phyloP scores from a whole-genome alignment of 148 eudicot species.

The Gaultheria prostrata region DNA sequence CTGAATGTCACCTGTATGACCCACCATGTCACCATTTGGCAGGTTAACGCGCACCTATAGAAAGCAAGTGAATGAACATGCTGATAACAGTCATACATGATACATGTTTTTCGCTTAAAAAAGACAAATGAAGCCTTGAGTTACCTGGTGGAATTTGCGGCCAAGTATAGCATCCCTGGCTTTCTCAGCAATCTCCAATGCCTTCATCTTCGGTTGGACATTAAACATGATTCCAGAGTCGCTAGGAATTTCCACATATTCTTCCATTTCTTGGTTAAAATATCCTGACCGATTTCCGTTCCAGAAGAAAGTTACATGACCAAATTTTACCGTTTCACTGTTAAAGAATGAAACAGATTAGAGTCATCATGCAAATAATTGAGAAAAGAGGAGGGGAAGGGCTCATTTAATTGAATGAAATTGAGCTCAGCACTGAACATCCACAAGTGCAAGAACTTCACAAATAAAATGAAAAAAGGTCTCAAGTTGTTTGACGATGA shows the following conservation, averaged over 20 bases:
- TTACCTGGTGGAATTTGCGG: constrained; percentile 80
- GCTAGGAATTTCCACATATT: constrained; percentile 91
- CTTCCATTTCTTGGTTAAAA: constrained; percentile 78
- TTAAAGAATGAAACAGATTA: background rate
- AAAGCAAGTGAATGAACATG: background rate
- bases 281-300: constrained; percentile 87
- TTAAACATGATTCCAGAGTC: constrained; percentile 81
- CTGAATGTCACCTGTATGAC: constrained; percentile 88
- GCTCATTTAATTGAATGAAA: background rate
- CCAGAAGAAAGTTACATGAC: constrained; percentile 97
- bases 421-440: background rate
- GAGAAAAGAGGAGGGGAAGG: background rate
- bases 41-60: constrained; percentile 42
- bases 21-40: constrained; percentile 87
- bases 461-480: background rate
- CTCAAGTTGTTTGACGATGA: background rate
- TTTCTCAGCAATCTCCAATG: constrained; percentile 80
- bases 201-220: constrained; percentile 88
- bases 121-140: background rate
- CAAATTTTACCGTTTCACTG: constrained; percentile 96
- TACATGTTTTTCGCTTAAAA: background rate
- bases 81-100: background rate
- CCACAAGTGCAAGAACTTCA: background rate
- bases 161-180: constrained; percentile 93
- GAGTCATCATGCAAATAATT: background rate